Base-by-base conservation (phyloP, 768 basidiomycete species). In the Boletus subcaerulescens region DNA sequence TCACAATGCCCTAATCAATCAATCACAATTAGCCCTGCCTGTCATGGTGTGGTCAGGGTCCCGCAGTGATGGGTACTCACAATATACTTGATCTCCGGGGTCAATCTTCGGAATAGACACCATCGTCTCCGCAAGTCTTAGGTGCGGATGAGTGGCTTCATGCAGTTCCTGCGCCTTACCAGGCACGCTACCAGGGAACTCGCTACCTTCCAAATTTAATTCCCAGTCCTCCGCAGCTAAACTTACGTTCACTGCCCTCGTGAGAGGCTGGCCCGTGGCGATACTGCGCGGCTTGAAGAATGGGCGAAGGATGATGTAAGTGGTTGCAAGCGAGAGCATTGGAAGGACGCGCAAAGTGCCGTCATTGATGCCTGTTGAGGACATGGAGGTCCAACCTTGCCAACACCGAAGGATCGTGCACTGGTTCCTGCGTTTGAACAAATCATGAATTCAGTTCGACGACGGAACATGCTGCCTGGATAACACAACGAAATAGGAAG, bases 311-410 rank as follows among this genome's bases (percentile, higher is more conserved):
- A 87, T 72, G 53, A 80, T 70, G 57, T 89, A 89, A 0, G 86
- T 79, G 0, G 82, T 77, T 8, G 82, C 70, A 18, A 84, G 74
- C 0, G 70, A 69, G 44, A 87, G 69, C 66, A 80, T 76, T 0
- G 85, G 85, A 40, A 83, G 77, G n/a, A 87, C 80, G 2, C 76
- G 74, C 1, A 88, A 74, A 0, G 86, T 87, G 13, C 87, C 87
- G 63, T 87, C 83, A 15, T 71, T 72, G 0, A 81, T 79, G 0
- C 80, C 82, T 5, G 84, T 83, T 41, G 62, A 69, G 7, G 80
- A 82, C 58, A 82, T 68, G 11, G 76, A 77, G 11, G 77, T 79
- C 81, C 80, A 83, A 2, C 77, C 86, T 67, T 77, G 84, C 80
- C 73, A 86, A 48, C 84, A 78, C 58, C 78, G 73, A 61, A 81